Evolutionary conservation across 2,329 filamentous ascomycete genomes (phyloP).

Genomic region (Talaromyces verruculosus): DNA sequence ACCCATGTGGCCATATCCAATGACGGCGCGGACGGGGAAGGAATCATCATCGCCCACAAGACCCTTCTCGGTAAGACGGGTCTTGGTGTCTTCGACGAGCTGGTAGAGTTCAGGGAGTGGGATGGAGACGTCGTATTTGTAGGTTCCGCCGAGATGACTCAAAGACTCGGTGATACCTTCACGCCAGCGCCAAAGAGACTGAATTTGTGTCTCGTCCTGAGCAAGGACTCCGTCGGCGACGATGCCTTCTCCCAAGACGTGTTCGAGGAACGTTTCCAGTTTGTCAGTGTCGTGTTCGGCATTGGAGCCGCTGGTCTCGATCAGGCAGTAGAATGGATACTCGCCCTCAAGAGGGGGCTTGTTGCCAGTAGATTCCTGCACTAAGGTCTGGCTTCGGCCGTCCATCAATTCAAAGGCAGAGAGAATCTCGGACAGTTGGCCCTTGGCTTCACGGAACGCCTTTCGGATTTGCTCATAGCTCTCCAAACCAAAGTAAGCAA

Average conservation of each 20-base stretch:
- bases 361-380: constrained; percentile 70
- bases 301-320: constrained; percentile 95
- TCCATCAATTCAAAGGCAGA: constrained; percentile 99
- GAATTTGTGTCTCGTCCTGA: constrained; percentile 87
- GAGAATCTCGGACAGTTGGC: constrained; percentile 87
- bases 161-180: constrained; percentile 89
- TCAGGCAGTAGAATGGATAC: constrained; percentile 91
- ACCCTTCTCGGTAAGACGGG: constrained; percentile 69
- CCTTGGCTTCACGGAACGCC: constrained; percentile 86
- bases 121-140: constrained; percentile 98
- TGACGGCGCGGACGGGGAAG: constrained; percentile 80
- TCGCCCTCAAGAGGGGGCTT: constrained; percentile 78
- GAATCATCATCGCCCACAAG: constrained; percentile 74
- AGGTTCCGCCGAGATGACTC: constrained; percentile 88
- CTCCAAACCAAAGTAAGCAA: constrained; percentile 88
- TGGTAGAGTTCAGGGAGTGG: constrained; percentile 83
- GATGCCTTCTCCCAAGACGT: constrained; percentile 84
- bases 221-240: constrained; percentile 88
- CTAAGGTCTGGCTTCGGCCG: constrained; percentile 73
- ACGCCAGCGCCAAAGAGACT: constrained; percentile 83
- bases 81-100: constrained; percentile 81
- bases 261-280: constrained; percentile 83
- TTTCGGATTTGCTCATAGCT: constrained; percentile 85
- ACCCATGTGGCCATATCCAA: constrained; percentile 98
- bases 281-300: constrained; percentile 91